phyloP scores from a whole-genome alignment of 2,329 filamentous ascomycete species.

The Dendrostoma leiphaemia region DNA sequence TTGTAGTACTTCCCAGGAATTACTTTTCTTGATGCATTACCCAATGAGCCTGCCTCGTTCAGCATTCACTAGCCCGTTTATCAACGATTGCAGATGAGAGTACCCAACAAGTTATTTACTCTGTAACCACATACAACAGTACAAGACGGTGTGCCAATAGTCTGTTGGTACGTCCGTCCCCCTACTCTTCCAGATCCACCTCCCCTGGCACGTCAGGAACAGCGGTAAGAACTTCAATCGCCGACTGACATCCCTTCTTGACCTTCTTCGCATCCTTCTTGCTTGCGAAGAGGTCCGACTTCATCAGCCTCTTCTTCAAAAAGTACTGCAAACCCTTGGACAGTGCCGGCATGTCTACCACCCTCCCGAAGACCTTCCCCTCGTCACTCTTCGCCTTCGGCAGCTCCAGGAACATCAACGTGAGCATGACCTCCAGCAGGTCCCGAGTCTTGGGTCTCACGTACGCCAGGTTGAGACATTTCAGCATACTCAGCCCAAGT shows the following conservation, averaged over 20 bases:
- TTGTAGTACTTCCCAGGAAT: too few species aligned
- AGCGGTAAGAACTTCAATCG: conserved; percentile 34
- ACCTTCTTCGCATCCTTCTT: conserved; percentile 48
- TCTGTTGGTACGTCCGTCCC: not conserved
- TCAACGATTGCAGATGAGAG: too few species aligned
- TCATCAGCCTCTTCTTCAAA: conserved; percentile 69
- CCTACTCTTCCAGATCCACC: not conserved
- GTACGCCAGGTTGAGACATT: conserved; percentile 75
- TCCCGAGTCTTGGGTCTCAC: conserved; percentile 72
- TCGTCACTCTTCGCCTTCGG: conserved; percentile 41
- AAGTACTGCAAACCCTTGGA: conserved; percentile 77
- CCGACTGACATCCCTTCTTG: conserved; percentile 44
- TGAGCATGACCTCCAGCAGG: conserved; percentile 79
- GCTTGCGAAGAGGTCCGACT: conserved; percentile 54
- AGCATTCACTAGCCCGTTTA: too few species aligned
- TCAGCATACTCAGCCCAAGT: conserved; percentile 50
- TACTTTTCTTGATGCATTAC: too few species aligned
- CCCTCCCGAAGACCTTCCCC: conserved; percentile 63
- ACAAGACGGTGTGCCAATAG: too few species aligned
- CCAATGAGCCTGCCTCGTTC: too few species aligned
- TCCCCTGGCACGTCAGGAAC: conserved; percentile 19
- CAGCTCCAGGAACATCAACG: conserved; percentile 66
- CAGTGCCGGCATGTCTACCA: conserved; percentile 64
- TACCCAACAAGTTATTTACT: too few species aligned
- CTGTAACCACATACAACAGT: too few species aligned